Percentiles rank a stretch among this genome's conserved stretches.
phyloP scores from a whole-genome alignment of 495 filamentous ascomycete genomes.

The Neurospora tetrasperma region DNA sequence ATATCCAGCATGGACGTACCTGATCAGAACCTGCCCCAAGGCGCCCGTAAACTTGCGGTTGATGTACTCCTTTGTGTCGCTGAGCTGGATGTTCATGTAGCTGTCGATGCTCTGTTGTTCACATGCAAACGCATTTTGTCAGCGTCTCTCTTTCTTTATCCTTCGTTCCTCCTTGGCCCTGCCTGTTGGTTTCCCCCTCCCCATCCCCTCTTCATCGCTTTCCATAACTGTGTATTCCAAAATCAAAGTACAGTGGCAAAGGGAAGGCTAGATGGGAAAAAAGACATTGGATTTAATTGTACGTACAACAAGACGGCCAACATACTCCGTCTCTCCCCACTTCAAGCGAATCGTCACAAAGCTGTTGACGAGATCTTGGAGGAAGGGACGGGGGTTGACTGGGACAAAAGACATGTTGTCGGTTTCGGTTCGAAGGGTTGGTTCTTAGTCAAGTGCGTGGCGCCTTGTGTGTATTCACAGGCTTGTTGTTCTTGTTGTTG shows the following conservation, averaged over 20 bases:
- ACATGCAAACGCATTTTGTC: background rate
- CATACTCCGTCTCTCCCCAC: constrained; percentile 97
- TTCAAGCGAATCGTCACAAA: constrained; percentile 86
- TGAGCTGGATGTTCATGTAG: constrained; percentile 97
- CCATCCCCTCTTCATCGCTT: too few relatives aligned
- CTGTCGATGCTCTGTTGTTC: constrained; percentile 57
- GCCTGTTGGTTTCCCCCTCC: background rate
- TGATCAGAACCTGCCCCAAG: constrained; percentile 84
- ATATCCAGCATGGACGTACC: constrained; percentile 36
- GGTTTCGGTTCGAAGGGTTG: background rate
- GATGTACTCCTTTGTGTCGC: constrained; percentile 81
- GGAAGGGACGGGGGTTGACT: constrained; percentile 26
- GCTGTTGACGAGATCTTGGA: constrained; percentile 56
- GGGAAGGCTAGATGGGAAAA: too few relatives aligned
- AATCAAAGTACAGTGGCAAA: too few relatives aligned
- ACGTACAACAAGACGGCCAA: constrained; percentile 64
- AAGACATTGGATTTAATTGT: too few relatives aligned
- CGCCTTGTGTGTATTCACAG: background rate
- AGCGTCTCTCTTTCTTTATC: background rate
- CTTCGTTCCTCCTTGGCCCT: background rate
- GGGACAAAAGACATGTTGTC: constrained; percentile 23
- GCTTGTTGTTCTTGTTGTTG: background rate
- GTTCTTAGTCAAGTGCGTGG: background rate
- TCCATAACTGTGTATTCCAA: too few relatives aligned
- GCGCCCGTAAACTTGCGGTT: constrained; percentile 75